Evolutionary conservation across 257 asterid genomes (phyloP).

Genomic region (Paraleonurus japonicus): DNA sequence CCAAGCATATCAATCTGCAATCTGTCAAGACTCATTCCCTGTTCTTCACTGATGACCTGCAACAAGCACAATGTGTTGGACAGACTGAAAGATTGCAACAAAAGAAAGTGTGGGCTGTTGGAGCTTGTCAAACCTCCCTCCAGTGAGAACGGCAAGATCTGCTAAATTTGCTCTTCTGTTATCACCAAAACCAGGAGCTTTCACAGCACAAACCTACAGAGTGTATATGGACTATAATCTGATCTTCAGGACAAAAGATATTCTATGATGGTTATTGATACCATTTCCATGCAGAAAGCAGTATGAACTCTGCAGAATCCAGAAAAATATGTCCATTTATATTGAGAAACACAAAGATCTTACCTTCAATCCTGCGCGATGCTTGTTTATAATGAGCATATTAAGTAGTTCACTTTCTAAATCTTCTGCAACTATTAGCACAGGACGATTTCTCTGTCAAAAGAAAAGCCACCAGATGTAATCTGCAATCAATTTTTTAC

Average conservation of each 20-base stretch:
- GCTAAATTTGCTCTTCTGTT: constrained; percentile 74
- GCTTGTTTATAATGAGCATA: constrained; percentile 83
- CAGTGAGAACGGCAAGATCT: constrained; percentile 91
- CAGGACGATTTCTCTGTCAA: constrained; percentile 63
- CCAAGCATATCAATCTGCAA: constrained; percentile 86
- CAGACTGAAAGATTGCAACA: constrained; percentile 6
- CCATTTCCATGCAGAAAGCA: neutral
- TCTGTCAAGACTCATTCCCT: constrained; percentile 61
- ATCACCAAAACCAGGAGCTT: constrained; percentile 98
- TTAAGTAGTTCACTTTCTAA: constrained; percentile 71
- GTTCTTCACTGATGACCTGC: constrained; percentile 80
- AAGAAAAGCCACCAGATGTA: constrained; percentile 14
- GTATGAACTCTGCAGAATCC: neutral
- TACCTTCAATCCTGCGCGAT: constrained; percentile 82
- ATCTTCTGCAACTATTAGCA: constrained; percentile 89
- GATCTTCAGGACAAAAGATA: constrained; percentile 11
- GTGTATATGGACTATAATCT: constrained; percentile 14
- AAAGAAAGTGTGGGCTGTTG: neutral
- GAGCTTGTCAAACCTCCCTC: constrained; percentile 71
- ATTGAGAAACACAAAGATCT: neutral
- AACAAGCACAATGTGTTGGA: constrained; percentile 29
- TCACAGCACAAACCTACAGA: constrained; percentile 83
- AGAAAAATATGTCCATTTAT: neutral
- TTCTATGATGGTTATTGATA: neutral
- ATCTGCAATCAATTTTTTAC: constrained; percentile 6